phyloP scores from a whole-genome alignment of 176 grass and related monocot species.

The Aegilops speltoides region DNA sequence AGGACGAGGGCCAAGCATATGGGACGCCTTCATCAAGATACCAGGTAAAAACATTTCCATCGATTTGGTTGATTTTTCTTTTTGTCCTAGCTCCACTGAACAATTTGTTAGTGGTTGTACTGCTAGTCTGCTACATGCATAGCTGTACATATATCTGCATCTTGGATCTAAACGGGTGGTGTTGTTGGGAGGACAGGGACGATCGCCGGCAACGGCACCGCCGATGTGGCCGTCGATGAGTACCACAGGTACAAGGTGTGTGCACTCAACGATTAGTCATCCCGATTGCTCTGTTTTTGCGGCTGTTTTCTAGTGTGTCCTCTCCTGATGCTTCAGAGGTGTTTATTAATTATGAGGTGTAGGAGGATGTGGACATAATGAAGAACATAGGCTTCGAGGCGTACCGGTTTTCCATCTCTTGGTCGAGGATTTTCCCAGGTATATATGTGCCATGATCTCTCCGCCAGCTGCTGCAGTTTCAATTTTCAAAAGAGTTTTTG shows the following conservation, averaged over 20 bases:
- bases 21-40: constrained; percentile 61
- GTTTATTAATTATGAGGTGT: neutral
- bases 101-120: no score
- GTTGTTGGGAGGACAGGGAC: constrained; percentile 33
- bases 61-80: no score
- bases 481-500: constrained; percentile 1
- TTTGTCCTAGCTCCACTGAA: no score
- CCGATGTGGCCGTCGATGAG: constrained; percentile 67
- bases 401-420: constrained; percentile 72
- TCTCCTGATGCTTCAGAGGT: neutral
- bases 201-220: constrained; percentile 69
- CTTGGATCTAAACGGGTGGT: neutral
- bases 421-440: constrained; percentile 79
- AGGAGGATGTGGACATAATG: constrained; percentile 89
- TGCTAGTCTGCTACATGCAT: no score
- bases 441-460: neutral
- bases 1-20: constrained; percentile 64
- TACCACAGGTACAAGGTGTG: constrained; percentile 73
- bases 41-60: constrained; percentile 33
- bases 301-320: neutral
- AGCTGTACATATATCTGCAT: no score
- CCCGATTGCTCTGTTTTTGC: neutral
- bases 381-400: constrained; percentile 76
- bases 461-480: neutral
- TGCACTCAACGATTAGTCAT: neutral